Evolutionary conservation across 257 asterid species (phyloP), one percentile per base, ranked within the genome.

Genomic region (Parsonsia alboflavescens): DNA sequence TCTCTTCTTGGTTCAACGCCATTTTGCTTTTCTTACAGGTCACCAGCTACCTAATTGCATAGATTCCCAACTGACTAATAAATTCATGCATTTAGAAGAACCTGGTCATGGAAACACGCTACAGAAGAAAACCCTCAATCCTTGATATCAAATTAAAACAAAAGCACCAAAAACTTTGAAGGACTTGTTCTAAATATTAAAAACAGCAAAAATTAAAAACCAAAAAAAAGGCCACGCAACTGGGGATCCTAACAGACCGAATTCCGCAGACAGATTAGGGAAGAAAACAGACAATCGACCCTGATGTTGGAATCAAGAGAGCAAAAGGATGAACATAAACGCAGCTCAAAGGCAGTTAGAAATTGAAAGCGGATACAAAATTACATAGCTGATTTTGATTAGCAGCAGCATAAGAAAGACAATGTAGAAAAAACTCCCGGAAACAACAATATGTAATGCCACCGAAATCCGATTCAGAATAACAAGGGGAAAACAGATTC

Each of bases 1-100:
- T 45, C 70, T 77, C 88, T 76, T 79, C 83, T 62, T 28, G 73
- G 78, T 82, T 77, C 84, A 80, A 66, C 72, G 79, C 79, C 96
- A 85, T 87, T 73, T 56, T 75, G 73, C 67, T 54, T 74, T 73
- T 72, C 58, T 61, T 16, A 61, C 74, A 45, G 39, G 49, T 50
- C 72, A 73, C 71, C 45, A 70, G 44, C 63, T 59, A 28, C 53
- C 72, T 10, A 68, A 45, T 10, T 5, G 11, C 21, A 44, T 11
- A 65, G 72, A 80, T 12, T 48, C 65, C 45, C 66, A 24, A 76
- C 44, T 13, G 22, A 54, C 46, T 72, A 69, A 36, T 15, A 15
- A 75, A 33, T 13, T 16, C 39, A 50, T 42, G 48, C 24, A 63
- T 16, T 17, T 24, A 77, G n/a, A 44, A 70, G 52, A 73, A 52